A percentile compares a stretch with the other conserved stretches of the same genome.
These are phyloP conservation scores for Glebionis coronaria DNA, from an alignment of 129 eudicot species.

Conservation along the genomic window DNA sequence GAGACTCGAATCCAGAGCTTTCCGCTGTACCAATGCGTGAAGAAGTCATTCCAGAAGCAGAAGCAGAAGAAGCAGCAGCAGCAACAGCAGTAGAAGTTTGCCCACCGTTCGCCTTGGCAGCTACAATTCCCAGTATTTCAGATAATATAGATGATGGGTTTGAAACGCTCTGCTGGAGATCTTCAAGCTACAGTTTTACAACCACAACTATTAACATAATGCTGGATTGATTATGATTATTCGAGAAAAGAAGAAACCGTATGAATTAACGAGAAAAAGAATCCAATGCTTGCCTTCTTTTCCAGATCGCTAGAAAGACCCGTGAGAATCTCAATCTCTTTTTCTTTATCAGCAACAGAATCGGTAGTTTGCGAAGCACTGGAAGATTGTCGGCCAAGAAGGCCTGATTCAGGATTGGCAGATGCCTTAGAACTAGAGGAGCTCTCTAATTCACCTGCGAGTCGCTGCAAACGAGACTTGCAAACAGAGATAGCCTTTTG, in stretches of 20 bases:
- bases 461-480: constrained; percentile 78
- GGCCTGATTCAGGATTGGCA: constrained; percentile 30
- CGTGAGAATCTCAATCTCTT: constrained; percentile 73
- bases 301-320: constrained; percentile 78
- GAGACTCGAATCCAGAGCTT: constrained; percentile 49
- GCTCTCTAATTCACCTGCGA: constrained; percentile 48
- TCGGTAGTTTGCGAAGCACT: constrained; percentile 40
- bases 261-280: neutral
- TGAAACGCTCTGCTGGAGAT: constrained; percentile 73
- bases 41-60: constrained; percentile 36
- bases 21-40: constrained; percentile 47
- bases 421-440: constrained; percentile 30
- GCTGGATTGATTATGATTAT: no score
- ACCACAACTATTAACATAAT: constrained; percentile 10
- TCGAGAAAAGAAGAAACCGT: neutral
- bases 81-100: constrained; percentile 23
- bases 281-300: constrained; percentile 60
- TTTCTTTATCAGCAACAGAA: constrained; percentile 51
- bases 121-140: constrained; percentile 63
- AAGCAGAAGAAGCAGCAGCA: constrained; percentile 15
- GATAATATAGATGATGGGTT: constrained; percentile 73
- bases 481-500: constrained; percentile 82
- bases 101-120: constrained; percentile 66
- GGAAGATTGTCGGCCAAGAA: constrained; percentile 47
- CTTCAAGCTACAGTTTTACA: constrained; percentile 74